Evolutionary conservation across 768 basidiomycete genomes (phyloP).

Genomic region (Porpolomopsis calyptriformis): DNA sequence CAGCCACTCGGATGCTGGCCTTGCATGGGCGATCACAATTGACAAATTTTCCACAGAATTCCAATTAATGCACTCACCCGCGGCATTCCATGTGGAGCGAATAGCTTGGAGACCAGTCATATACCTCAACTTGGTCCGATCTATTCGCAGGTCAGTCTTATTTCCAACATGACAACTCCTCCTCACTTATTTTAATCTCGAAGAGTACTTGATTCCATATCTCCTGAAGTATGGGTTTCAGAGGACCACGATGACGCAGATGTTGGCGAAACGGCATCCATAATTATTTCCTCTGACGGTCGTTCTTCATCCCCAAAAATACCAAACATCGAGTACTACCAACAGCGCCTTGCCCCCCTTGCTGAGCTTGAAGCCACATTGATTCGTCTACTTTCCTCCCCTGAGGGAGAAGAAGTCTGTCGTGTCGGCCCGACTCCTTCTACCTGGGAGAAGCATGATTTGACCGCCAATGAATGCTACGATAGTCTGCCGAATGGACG

Average conservation of each 20-base stretch:
- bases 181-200: slow-evolving; percentile 10
- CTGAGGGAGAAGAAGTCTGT: slow-evolving; percentile 62
- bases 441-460: slow-evolving; percentile 27
- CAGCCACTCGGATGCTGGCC: neutral
- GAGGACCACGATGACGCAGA: slow-evolving; percentile 52
- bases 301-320: slow-evolving; percentile 40
- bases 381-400: slow-evolving; percentile 54
- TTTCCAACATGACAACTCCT: slow-evolving; percentile 3
- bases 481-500: slow-evolving; percentile 29
- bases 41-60: slow-evolving; percentile 45
- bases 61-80: slow-evolving; percentile 69
- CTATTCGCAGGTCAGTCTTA: slow-evolving; percentile 52
- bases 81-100: slow-evolving; percentile 67
- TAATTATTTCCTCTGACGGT: slow-evolving; percentile 42
- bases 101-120: slow-evolving; percentile 83
- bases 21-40: neutral
- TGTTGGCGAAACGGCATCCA: slow-evolving; percentile 36
- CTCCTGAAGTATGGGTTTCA: slow-evolving; percentile 48
- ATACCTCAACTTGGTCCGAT: slow-evolving; percentile 80
- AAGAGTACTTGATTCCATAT: slow-evolving; percentile 62
- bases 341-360: slow-evolving; percentile 54
- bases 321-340: slow-evolving; percentile 52
- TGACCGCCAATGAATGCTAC: slow-evolving; percentile 14
- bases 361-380: slow-evolving; percentile 59
- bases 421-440: slow-evolving; percentile 34